These are phyloP conservation scores for Russula sp. DNA, from an alignment of 768 basidiomycete genomes.

Conservation along the genomic window DNA sequence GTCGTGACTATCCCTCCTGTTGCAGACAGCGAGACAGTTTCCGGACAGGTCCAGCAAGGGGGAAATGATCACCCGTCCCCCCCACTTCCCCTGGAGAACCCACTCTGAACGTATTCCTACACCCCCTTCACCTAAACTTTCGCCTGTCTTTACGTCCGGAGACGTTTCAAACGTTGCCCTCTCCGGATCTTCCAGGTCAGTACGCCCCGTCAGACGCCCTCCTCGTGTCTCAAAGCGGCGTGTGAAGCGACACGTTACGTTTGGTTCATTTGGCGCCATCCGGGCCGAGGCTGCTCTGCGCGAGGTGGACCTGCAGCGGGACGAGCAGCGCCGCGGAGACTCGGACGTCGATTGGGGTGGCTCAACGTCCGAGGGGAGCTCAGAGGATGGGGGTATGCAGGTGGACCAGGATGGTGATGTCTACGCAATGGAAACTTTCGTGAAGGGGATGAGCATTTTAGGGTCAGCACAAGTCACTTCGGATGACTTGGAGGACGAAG, in stretches of 20 bases:
- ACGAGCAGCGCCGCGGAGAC: conserved; percentile 57
- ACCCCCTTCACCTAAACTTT: conserved; percentile 2
- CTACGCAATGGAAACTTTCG: conserved; percentile 53
- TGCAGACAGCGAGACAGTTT: conserved; percentile 37
- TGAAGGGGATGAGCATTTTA: conserved; percentile 48
- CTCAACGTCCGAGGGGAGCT: conserved; percentile 28
- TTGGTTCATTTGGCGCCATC: conserved; percentile 54
- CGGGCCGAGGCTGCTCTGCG: conserved; percentile 52
- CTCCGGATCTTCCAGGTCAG: conserved; percentile 34
- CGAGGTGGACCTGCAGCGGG: conserved; percentile 41
- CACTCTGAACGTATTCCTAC: not conserved
- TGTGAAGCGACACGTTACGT: conserved; percentile 36
- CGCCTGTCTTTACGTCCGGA: conserved; percentile 33
- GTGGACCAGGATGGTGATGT: conserved; percentile 54
- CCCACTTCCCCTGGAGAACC: not conserved
- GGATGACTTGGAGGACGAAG: conserved; percentile 62
- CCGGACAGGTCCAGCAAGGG: conserved; percentile 54
- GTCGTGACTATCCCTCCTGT: not conserved
- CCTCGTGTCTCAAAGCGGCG: conserved; percentile 29
- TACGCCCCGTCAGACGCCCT: conserved; percentile 30
- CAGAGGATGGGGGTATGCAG: conserved; percentile 40
- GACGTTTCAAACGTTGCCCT: conserved; percentile 40
- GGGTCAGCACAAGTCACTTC: conserved; percentile 54
- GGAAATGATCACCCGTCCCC: not conserved
- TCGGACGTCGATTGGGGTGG: conserved; percentile 71